Evolutionary conservation across 2,329 filamentous ascomycete genomes (phyloP).

Genomic region (Moelleriella libera): DNA sequence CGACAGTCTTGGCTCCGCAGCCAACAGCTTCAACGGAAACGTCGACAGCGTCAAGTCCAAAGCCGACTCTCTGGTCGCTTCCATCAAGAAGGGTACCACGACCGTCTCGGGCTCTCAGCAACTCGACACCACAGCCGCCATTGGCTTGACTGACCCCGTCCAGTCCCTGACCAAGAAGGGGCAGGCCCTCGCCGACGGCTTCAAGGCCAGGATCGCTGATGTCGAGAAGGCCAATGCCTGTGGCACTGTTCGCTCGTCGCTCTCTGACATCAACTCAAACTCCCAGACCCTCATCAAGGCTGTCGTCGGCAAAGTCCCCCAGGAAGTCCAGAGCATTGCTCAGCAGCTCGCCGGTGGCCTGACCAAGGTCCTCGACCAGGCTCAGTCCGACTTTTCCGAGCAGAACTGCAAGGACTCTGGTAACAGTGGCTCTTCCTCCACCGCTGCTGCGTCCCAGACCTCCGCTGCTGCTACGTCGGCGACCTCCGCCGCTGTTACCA

Average conservation of each 20-base stretch:
- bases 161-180: conserved; percentile 12
- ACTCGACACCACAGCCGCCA: conserved; percentile 7
- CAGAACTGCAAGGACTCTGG: conserved; percentile 14
- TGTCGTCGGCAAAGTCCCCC: conserved; percentile 15
- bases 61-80: conserved; percentile 8
- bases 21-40: conserved; percentile 12
- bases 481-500: not conserved
- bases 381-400: conserved; percentile 11
- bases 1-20: conserved; percentile 9
- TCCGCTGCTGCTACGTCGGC: not conserved
- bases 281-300: conserved; percentile 14
- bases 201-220: conserved; percentile 13
- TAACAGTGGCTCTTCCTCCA: not conserved
- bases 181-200: conserved; percentile 10
- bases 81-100: conserved; percentile 7
- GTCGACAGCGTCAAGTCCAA: conserved; percentile 7
- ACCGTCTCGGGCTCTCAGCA: conserved; percentile 5
- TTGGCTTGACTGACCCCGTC: conserved; percentile 7
- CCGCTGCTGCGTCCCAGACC: not conserved
- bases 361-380: conserved; percentile 9
- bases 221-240: conserved; percentile 15
- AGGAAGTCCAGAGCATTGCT: conserved; percentile 13
- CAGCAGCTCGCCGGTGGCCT: conserved; percentile 11
- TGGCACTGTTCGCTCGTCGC: conserved; percentile 10
- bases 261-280: conserved; percentile 10